These are phyloP conservation scores for Fonsecaea pedrosoi DNA, from an alignment of 2,329 filamentous ascomycete genomes.

Conservation along the genomic window DNA sequence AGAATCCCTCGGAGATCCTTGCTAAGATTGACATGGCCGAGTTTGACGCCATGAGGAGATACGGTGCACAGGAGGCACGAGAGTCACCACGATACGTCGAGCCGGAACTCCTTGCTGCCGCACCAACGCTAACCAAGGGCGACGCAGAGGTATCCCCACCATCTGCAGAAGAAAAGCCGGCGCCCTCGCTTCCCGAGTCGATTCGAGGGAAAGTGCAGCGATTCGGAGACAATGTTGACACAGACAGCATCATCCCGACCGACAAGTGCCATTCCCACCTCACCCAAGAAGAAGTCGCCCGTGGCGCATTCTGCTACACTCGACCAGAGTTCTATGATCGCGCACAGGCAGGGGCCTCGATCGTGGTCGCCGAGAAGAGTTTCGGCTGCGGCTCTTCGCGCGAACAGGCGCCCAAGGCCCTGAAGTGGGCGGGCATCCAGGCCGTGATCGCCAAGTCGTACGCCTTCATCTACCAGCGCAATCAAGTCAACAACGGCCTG, in stretches of 20 bases:
- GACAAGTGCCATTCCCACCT: slow-evolving; percentile 27
- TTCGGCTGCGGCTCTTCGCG: slow-evolving; percentile 25
- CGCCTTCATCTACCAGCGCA: slow-evolving; percentile 24
- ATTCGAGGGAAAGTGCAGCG: slow-evolving; percentile 20
- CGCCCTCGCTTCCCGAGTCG: slow-evolving; percentile 18
- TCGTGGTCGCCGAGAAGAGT: slow-evolving; percentile 25
- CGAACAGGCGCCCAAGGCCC: slow-evolving; percentile 22
- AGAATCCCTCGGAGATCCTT: slow-evolving; percentile 30
- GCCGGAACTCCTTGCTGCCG: neutral
- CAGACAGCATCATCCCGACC: slow-evolving; percentile 28
- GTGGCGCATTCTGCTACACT: slow-evolving; percentile 26
- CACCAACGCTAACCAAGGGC: neutral
- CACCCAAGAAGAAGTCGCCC: slow-evolving; percentile 24
- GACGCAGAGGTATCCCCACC: neutral
- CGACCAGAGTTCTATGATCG: slow-evolving; percentile 24
- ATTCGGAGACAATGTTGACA: slow-evolving; percentile 28
- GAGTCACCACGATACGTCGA: neutral
- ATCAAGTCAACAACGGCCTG: slow-evolving; percentile 21
- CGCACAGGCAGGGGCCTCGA: slow-evolving; percentile 18
- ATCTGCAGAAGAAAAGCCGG: neutral
- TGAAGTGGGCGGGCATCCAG: slow-evolving; percentile 19
- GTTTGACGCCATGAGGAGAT: slow-evolving; percentile 17
- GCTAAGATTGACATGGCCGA: slow-evolving; percentile 38
- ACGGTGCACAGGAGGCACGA: neutral
- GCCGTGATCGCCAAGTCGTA: slow-evolving; percentile 23